Evolutionary conservation across 768 basidiomycete genomes (phyloP), one percentile per base, ranked within the genome.

Genomic region (Tremella mesenterica): DNA sequence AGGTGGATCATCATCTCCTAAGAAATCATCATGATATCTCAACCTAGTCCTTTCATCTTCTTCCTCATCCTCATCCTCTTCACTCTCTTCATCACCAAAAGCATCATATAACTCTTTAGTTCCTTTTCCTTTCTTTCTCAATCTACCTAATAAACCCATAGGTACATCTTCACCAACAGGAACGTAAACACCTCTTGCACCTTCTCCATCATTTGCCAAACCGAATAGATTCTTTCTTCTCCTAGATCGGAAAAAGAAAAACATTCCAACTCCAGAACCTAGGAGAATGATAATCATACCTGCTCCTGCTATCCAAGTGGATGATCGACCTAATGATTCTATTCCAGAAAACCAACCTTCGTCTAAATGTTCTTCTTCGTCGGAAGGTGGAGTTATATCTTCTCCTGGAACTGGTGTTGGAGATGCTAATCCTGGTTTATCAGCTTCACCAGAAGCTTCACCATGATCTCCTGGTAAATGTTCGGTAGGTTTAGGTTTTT

Each of bases 31-130:
- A 70, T 90, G 87, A 73, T 84, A 85, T 1, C 78, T 77, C 48
- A 92, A 75, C 27, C 79, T 80, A 0, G 83, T 83, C 58, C 79
- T 78, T 67, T 91, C 90, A 30, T 53, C 58, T 14, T 61, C 65
- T 3, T 66, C 68, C n/a, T 62, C 69, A 28, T 67, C 68, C 14
- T 54, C 66, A 53, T 85, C 83, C 14, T 84, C 69, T 47, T 67
- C 66, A n/a, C 71, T 85, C 41, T 88, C 85, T 56, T 88, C 90
- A 51, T 90, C 89, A 30, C 89, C 90, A 74, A 97, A 97, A 16
- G 93, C 92, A 73, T 97, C 91, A 65, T 96, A 97, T 57, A 99
- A 69, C 74, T 96, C 93, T 75, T 85, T 85, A 46, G 90, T 86
- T 46, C 83, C 78, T 28, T 45, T 48, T 9, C 50, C 56, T 26